phyloP scores from a whole-genome alignment of 169 alveolate species.

The Eimeria maxima region DNA sequence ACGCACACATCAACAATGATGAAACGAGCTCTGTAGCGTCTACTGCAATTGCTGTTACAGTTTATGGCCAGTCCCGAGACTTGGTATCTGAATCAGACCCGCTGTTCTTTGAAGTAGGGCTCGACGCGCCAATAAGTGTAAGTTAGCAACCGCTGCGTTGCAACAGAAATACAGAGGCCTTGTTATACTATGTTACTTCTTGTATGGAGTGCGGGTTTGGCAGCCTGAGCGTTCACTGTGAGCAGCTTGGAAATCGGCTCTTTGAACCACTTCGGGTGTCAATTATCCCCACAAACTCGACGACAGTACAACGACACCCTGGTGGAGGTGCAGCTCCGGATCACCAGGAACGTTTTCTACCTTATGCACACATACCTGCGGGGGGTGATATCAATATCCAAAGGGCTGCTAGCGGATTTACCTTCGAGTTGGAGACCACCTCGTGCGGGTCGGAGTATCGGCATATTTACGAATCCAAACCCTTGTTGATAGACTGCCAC shows the following conservation, averaged over 20 bases:
- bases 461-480: constrained; percentile 70
- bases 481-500: constrained; percentile 38
- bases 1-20: neutral
- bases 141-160: neutral
- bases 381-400: constrained; percentile 75
- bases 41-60: constrained; percentile 80
- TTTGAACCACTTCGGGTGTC: constrained; percentile 71
- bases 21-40: neutral
- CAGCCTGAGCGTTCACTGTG: neutral
- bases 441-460: constrained; percentile 45
- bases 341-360: neutral
- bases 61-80: constrained; percentile 77
- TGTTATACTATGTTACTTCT: neutral
- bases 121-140: constrained; percentile 77
- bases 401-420: constrained; percentile 53
- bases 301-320: constrained; percentile 13
- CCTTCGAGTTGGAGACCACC: constrained; percentile 71
- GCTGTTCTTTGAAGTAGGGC: constrained; percentile 74
- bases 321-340: neutral
- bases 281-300: constrained; percentile 7
- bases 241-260: constrained; percentile 79
- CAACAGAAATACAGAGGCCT: neutral
- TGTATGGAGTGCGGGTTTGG: neutral
- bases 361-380: constrained; percentile 28
- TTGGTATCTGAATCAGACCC: constrained; percentile 78